Evolutionary conservation across 2,329 filamentous ascomycete species (phyloP).

Genomic region (Fusarium chaquense): DNA sequence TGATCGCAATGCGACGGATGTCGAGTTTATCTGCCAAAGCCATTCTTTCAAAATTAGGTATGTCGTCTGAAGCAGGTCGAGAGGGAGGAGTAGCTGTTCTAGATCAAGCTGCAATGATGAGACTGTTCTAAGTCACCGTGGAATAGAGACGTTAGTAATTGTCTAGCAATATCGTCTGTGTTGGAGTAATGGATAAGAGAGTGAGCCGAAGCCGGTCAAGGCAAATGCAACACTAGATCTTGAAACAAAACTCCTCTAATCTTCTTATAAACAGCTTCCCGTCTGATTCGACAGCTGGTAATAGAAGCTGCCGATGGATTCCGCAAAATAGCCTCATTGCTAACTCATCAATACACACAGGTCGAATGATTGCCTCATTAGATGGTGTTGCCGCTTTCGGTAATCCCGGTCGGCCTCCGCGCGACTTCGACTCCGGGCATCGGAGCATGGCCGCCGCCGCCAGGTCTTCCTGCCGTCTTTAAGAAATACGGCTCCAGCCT

Average conservation of each 20-base stretch:
- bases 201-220: background rate
- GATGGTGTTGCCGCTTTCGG: slow-evolving; percentile 31
- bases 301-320: slow-evolving; percentile 32
- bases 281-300: slow-evolving; percentile 20
- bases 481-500: background rate
- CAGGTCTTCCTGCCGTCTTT: background rate
- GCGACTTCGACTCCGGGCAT: slow-evolving; percentile 40
- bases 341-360: background rate
- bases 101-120: background rate
- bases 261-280: slow-evolving; percentile 7
- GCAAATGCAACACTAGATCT: background rate
- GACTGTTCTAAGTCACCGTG: background rate
- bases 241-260: background rate
- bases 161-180: background rate
- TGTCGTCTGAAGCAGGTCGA: background rate
- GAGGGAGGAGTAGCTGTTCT: background rate
- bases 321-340: slow-evolving; percentile 43
- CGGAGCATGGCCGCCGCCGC: slow-evolving; percentile 27
- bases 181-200: background rate
- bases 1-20: slow-evolving; percentile 70
- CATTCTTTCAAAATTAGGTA: slow-evolving; percentile 14
- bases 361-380: slow-evolving; percentile 38
- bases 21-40: slow-evolving; percentile 43
- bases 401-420: slow-evolving; percentile 41
- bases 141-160: background rate